Percentiles rank a stretch among this genome's conserved stretches.
Evolutionary conservation across 2,329 filamentous ascomycete species (phyloP).

Genomic region (Cladosporium austrohemisphaericum): DNA sequence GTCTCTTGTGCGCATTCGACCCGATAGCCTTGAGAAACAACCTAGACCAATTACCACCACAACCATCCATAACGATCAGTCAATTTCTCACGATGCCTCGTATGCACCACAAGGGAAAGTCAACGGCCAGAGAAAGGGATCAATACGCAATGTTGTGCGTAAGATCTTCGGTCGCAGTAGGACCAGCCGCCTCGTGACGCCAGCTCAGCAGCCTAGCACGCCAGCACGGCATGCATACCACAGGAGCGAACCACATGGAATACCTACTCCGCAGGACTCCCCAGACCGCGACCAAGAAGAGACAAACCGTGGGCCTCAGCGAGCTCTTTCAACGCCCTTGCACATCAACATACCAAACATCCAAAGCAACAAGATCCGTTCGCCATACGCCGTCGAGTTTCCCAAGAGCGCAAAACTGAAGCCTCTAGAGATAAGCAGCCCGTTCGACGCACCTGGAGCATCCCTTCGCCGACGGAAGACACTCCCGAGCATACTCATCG

Average conservation of each 20-base stretch:
- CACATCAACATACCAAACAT: conserved; percentile 16
- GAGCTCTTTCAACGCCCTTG: conserved; percentile 25
- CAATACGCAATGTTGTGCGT: conserved; percentile 35
- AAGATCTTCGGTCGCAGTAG: conserved; percentile 34
- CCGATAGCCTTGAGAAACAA: conserved; percentile 6
- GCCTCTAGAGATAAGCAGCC: conserved; percentile 33
- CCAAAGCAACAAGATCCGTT: conserved; percentile 20
- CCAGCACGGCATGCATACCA: conserved; percentile 31
- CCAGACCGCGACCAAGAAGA: conserved; percentile 5
- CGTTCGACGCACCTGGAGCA: conserved; percentile 27
- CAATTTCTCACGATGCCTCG: conserved; percentile 1
- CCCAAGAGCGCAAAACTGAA: conserved; percentile 35
- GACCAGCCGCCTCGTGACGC: conserved; percentile 24
- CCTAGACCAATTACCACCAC: background rate
- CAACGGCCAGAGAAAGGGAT: conserved; percentile 27
- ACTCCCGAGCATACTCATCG: conserved; percentile 29
- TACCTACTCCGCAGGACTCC: conserved; percentile 21
- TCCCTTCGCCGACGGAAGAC: conserved; percentile 31
- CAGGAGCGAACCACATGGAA: conserved; percentile 27
- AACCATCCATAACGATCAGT: background rate
- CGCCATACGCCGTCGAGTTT: conserved; percentile 36
- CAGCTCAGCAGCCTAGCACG: conserved; percentile 11
- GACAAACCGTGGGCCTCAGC: conserved; percentile 16
- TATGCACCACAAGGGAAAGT: conserved; percentile 19
- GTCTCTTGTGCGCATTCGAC: conserved; percentile 5